Evolutionary conservation across 73 alveolate genomes (phyloP), one percentile per base, ranked within the genome.

Genomic region (Paramecium biaurelia): DNA sequence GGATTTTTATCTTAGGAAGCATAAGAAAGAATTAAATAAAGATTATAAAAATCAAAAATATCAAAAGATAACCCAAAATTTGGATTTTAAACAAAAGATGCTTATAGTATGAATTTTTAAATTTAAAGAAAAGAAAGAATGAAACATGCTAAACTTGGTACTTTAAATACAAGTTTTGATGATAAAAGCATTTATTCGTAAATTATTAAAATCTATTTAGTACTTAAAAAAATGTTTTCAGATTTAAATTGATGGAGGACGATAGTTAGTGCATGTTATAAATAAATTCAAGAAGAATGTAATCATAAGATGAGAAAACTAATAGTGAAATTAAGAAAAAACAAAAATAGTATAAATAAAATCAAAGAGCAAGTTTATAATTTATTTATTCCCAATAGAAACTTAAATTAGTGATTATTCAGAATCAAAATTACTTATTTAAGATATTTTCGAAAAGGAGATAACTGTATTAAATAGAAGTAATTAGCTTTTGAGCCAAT

Each of bases 1-100:
- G 90, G 90, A 10, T 79, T 79, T 42, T 47, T 79, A 23, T 63
- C 90, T 43, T 8, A 9, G 12, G 90, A 79, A 79, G 37, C 56
- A 18, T 42, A 45, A 43, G 90, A 79, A 11, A 79, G 45, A 79
- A 79, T 79, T 6, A 79, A 45, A 34, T 20, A 24, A 18, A 38
- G 56, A 38, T 24, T 79, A 45, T 38, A 79, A 37, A 79, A 45
- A 14, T 79, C 32, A 41, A 79, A 79, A 24, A 63, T 63, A 30
- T 63, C 84, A 12, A 63, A 63, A 32, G 84, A 63, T 32, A 63
- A 63, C 12, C 84, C 84, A 14, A 63, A 63, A 1, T 63, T 63
- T 63, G 84, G 84, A 30, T 63, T 63, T 63, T 32, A 24, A 32
- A 20, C 84, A 11, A 63, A 18, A 32, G 84, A 63, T 32, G 45